These are phyloP conservation scores for Rhizopogon sp. DNA, from an alignment of 768 basidiomycete genomes.

Conservation along the genomic window DNA sequence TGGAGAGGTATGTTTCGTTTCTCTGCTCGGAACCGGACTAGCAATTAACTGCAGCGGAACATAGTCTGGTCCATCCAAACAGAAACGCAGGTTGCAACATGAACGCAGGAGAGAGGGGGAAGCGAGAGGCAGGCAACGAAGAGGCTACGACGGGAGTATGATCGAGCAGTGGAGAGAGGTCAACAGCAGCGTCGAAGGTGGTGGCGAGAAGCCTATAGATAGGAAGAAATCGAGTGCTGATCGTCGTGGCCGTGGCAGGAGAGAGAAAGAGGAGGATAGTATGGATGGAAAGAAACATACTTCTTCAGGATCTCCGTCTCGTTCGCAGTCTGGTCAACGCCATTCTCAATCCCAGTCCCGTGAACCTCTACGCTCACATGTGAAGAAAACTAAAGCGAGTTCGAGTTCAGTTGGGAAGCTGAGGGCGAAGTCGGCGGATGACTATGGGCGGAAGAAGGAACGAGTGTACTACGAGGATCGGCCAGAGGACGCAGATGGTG, in stretches of 20 bases:
- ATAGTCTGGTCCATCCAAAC: conserved; percentile 8
- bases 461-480: not conserved
- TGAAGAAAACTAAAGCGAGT: conserved; percentile 8
- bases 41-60: conserved; percentile 9
- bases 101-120: not conserved
- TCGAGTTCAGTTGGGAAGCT: not conserved
- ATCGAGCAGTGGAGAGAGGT: not conserved
- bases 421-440: conserved; percentile 17
- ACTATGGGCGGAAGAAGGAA: not conserved
- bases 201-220: not conserved
- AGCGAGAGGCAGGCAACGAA: not conserved
- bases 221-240: not conserved
- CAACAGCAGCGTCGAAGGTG: not conserved
- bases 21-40: not conserved
- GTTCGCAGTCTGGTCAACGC: conserved; percentile 6
- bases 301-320: not conserved
- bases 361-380: conserved; percentile 3
- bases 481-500: conserved; percentile 14
- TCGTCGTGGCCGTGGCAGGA: conserved; percentile 4
- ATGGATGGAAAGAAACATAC: conserved; percentile 3
- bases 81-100: not conserved
- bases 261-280: conserved; percentile 4
- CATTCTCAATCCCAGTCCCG: conserved; percentile 7
- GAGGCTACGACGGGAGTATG: not conserved
- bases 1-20: not conserved